A percentile compares a stretch with the other conserved stretches of the same genome.
Evolutionary conservation across 306 rosid genomes (phyloP).

Genomic region (Castanospermum australe): DNA sequence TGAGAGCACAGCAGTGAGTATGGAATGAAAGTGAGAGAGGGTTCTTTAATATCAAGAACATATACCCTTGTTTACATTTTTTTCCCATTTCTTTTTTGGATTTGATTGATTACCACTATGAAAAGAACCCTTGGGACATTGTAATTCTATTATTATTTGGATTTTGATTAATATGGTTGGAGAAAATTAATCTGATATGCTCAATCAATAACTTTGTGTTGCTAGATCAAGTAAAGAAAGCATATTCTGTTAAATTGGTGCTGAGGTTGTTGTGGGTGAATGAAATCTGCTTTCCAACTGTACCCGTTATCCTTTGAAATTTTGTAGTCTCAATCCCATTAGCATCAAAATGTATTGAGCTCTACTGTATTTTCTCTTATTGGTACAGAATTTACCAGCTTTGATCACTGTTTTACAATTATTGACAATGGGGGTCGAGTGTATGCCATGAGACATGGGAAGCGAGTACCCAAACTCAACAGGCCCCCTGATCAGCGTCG

Average conservation of each 20-base stretch:
- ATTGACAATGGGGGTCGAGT: slow-evolving; percentile 70
- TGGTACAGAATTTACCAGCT: slow-evolving; percentile 55
- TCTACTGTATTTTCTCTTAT: slow-evolving; percentile 1
- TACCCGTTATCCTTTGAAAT: slow-evolving; percentile 9
- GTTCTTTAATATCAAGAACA: not conserved
- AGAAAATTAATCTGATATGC: not conserved
- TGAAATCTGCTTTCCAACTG: not conserved
- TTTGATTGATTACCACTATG: not conserved
- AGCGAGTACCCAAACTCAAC: slow-evolving; percentile 85
- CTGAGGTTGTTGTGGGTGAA: slow-evolving; percentile 13
- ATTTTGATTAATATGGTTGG: not conserved
- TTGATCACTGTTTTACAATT: slow-evolving; percentile 46
- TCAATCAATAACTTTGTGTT: not conserved
- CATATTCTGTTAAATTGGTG: not conserved
- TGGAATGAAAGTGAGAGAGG: not conserved
- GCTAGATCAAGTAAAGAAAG: slow-evolving; percentile 3
- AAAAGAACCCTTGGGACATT: not conserved
- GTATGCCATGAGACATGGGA: slow-evolving; percentile 94
- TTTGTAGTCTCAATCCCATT: not conserved
- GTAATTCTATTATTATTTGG: not conserved
- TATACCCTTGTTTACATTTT: not conserved
- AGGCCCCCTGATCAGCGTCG: slow-evolving; percentile 92
- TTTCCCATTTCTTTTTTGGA: not conserved
- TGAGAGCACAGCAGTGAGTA: not conserved
- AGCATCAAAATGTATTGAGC: slow-evolving; percentile 8